A percentile compares a stretch with the other conserved stretches of the same genome.
These are phyloP conservation scores for Penicillium brasilianum DNA, from an alignment of 2,329 filamentous ascomycete species.

Conservation along the genomic window DNA sequence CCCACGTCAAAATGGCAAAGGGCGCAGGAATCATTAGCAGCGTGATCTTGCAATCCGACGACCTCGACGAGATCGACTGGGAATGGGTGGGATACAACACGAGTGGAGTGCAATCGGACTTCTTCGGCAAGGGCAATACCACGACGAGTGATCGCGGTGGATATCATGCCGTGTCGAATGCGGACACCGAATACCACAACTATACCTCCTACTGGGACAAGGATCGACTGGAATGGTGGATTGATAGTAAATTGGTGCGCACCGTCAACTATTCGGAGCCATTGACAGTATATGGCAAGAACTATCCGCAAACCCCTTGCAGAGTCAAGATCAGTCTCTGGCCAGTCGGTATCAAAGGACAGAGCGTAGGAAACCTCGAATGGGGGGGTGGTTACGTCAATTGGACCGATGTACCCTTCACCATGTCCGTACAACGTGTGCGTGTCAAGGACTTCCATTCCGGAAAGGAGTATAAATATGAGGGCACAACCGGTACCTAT, in stretches of 20 bases:
- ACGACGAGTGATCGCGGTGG: slow-evolving; percentile 78
- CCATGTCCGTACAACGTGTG: slow-evolving; percentile 71
- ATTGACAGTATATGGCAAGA: slow-evolving; percentile 52
- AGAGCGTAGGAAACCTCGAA: slow-evolving; percentile 56
- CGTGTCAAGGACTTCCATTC: slow-evolving; percentile 62
- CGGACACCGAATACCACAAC: slow-evolving; percentile 54
- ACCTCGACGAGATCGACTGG: slow-evolving; percentile 86
- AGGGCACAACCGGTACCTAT: slow-evolving; percentile 65
- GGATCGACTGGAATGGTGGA: slow-evolving; percentile 67
- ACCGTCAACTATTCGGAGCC: slow-evolving; percentile 66
- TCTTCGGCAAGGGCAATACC: slow-evolving; percentile 89
- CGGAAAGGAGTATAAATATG: slow-evolving; percentile 68
- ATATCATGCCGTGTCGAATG: slow-evolving; percentile 70
- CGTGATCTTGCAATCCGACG: slow-evolving; percentile 81
- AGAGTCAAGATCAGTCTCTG: slow-evolving; percentile 72
- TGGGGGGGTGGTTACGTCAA: slow-evolving; percentile 74
- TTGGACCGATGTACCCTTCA: slow-evolving; percentile 69
- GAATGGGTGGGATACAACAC: slow-evolving; percentile 48
- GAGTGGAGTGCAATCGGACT: slow-evolving; percentile 73
- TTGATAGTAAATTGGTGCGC: slow-evolving; percentile 66
- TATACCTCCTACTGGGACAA: slow-evolving; percentile 68
- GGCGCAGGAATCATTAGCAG: slow-evolving; percentile 79
- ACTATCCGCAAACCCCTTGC: slow-evolving; percentile 75
- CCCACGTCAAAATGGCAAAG: slow-evolving; percentile 74
- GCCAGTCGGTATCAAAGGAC: slow-evolving; percentile 62